Conservation (phyloP, 768 basidiomycete genomes). For the Mycena chlorophos region DNA sequence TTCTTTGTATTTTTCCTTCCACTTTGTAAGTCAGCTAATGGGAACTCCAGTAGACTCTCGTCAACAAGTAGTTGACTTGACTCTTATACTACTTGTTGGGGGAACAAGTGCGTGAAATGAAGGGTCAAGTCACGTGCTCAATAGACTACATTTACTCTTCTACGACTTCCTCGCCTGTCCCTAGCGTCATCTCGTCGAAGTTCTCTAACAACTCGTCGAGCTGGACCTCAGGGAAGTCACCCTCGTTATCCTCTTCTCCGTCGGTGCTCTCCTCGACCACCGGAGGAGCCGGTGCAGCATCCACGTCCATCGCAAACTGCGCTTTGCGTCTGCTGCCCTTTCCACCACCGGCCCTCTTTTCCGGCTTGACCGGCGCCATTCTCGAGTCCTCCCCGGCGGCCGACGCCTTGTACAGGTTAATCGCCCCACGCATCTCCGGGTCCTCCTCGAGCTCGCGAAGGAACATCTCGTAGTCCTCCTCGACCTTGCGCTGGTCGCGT, state of each 20-base stretch:
- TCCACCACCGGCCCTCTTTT: conserved; percentile 31
- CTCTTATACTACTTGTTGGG: too few species aligned
- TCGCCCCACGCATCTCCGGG: conserved; percentile 79
- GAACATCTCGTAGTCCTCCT: conserved; percentile 96
- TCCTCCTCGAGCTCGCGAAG: conserved; percentile 93
- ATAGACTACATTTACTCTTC: conserved; percentile 12
- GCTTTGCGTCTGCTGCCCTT: conserved; percentile 38
- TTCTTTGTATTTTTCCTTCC: too few species aligned
- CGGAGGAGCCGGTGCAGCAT: conserved; percentile 35
- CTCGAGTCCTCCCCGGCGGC: conserved; percentile 47
- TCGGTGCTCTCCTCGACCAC: conserved; percentile 36
- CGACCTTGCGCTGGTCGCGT: conserved; percentile 87
- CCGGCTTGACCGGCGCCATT: conserved; percentile 50
- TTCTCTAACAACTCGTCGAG: conserved; percentile 87
- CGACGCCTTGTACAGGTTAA: conserved; percentile 81
- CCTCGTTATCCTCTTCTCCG: conserved; percentile 59
- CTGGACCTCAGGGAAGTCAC: conserved; percentile 85
- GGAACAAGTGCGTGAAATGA: too few species aligned
- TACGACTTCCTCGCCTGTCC: conserved; percentile 37
- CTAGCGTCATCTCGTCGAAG: conserved; percentile 89
- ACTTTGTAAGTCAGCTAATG: too few species aligned
- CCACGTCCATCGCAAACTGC: conserved; percentile 71
- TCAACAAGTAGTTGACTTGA: too few species aligned
- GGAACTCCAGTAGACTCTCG: too few species aligned
- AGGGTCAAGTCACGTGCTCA: too few species aligned